These are phyloP conservation scores for Lactifluus echinatus DNA, from an alignment of 768 basidiomycete species.

Conservation along the genomic window DNA sequence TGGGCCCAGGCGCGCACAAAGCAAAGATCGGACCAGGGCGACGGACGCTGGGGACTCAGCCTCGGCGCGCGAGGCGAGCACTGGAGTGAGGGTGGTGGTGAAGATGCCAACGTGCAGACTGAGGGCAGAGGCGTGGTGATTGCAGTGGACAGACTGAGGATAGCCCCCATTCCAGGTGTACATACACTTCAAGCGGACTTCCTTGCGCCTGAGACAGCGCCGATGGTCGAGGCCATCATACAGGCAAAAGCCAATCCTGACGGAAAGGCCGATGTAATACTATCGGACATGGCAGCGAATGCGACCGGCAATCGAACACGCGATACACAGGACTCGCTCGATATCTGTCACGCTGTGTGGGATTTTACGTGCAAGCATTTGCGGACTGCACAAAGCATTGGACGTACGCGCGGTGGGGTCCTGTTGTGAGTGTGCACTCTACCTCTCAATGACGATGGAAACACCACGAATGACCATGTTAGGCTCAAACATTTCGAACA, in stretches of 20 bases:
- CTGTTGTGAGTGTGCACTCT: constrained; percentile 42
- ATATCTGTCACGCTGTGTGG: constrained; percentile 68
- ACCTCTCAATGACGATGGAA: background rate
- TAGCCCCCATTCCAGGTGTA: constrained; percentile 66
- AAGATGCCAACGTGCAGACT: background rate
- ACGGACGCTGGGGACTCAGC: constrained; percentile 9
- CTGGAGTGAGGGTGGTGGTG: background rate
- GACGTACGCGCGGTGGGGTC: constrained; percentile 39
- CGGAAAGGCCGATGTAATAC: constrained; percentile 63
- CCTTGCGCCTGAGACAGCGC: constrained; percentile 44
- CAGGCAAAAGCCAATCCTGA: constrained; percentile 25
- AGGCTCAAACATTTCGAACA: constrained; percentile 86
- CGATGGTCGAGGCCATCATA: constrained; percentile 36
- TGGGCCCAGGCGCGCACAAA: constrained; percentile 4
- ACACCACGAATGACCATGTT: background rate
- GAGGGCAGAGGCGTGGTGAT: constrained; percentile 46
- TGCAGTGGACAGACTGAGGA: constrained; percentile 73
- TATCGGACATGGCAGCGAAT: constrained; percentile 90
- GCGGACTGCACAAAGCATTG: constrained; percentile 36
- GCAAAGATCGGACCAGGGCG: background rate
- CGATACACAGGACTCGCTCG: constrained; percentile 62
- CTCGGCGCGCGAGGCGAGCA: background rate
- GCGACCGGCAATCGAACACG: constrained; percentile 56
- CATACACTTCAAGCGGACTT: constrained; percentile 73
- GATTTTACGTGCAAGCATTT: constrained; percentile 53